phyloP scores from a whole-genome alignment of 176 grass and related monocot genomes.

The Carex littledalei region DNA sequence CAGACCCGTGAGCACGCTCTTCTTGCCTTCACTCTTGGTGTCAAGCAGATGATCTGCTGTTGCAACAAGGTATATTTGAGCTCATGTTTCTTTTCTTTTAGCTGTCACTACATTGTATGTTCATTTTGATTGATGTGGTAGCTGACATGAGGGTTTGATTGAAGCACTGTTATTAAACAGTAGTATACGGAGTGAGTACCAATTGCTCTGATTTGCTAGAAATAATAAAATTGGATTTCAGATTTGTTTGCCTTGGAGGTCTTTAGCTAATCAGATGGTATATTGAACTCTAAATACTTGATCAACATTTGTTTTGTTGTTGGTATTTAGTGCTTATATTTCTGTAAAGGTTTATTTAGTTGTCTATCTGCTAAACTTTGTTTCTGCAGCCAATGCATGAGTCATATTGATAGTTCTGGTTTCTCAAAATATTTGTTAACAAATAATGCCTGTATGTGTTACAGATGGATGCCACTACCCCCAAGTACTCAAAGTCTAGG shows the following conservation, averaged over 20 bases:
- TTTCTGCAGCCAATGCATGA: background rate
- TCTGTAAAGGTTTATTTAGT: background rate
- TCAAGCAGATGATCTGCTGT: slow-evolving; percentile 87
- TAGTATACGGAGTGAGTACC: background rate
- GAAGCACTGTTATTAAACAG: background rate
- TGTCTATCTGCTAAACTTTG: background rate
- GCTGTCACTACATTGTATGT: background rate
- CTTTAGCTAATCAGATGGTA: too few species aligned
- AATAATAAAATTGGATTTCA: background rate
- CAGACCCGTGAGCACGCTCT: slow-evolving; percentile 77
- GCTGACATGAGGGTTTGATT: background rate
- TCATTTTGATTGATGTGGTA: background rate
- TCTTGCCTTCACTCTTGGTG: slow-evolving; percentile 78
- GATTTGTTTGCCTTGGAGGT: background rate
- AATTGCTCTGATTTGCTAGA: background rate
- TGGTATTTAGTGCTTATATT: background rate
- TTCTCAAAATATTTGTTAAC: background rate
- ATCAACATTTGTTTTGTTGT: background rate
- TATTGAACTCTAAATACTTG: too few species aligned
- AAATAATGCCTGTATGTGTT: background rate
- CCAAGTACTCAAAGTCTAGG: slow-evolving; percentile 68
- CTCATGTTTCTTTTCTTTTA: background rate
- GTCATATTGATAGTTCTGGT: background rate
- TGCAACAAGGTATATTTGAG: slow-evolving; percentile 58
- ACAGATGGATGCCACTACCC: slow-evolving; percentile 83